Evolutionary conservation across 768 basidiomycete species (phyloP).

Genomic region (Kwoniella shandongensis): DNA sequence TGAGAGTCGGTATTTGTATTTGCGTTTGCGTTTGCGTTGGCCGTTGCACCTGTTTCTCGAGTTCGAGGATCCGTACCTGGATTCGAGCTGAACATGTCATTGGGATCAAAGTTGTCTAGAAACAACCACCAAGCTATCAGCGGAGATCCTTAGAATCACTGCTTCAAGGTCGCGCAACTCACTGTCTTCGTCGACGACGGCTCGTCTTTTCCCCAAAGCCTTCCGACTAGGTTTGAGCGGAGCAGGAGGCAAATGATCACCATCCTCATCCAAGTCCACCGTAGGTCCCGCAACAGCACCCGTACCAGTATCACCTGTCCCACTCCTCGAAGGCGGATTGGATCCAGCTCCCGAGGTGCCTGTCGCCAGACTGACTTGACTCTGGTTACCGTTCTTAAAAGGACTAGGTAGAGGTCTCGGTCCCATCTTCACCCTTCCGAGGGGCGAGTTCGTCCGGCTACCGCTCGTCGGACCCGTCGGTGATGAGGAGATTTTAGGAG

Average conservation of each 20-base stretch:
- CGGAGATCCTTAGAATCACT: slow-evolving; percentile 7
- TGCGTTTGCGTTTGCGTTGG: slow-evolving; percentile 8
- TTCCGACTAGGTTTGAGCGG: slow-evolving; percentile 76
- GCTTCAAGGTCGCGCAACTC: slow-evolving; percentile 57
- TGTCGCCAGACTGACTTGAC: slow-evolving; percentile 15
- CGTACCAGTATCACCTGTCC: slow-evolving; percentile 16
- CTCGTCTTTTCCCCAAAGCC: slow-evolving; percentile 79
- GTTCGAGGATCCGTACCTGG: slow-evolving; percentile 18
- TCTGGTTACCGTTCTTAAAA: slow-evolving; percentile 22
- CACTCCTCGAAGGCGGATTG: slow-evolving; percentile 8
- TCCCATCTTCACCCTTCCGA: slow-evolving; percentile 17
- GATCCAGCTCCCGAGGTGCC: background rate
- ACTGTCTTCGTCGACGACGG: slow-evolving; percentile 56
- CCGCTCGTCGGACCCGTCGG: slow-evolving; percentile 12
- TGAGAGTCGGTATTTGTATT: background rate
- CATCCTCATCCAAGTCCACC: slow-evolving; percentile 31
- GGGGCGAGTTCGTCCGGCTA: slow-evolving; percentile 25
- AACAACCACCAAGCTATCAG: background rate
- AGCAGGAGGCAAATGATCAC: slow-evolving; percentile 27
- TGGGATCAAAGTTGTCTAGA: slow-evolving; percentile 60
- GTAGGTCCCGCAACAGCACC: background rate
- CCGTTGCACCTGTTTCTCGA: slow-evolving; percentile 15
- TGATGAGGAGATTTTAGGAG: slow-evolving; percentile 20
- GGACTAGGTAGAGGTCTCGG: slow-evolving; percentile 45
- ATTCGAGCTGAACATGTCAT: slow-evolving; percentile 62